Evolutionary conservation across 805 yeast genomes (phyloP).

Genomic region (Cephaloascus fragrans): DNA sequence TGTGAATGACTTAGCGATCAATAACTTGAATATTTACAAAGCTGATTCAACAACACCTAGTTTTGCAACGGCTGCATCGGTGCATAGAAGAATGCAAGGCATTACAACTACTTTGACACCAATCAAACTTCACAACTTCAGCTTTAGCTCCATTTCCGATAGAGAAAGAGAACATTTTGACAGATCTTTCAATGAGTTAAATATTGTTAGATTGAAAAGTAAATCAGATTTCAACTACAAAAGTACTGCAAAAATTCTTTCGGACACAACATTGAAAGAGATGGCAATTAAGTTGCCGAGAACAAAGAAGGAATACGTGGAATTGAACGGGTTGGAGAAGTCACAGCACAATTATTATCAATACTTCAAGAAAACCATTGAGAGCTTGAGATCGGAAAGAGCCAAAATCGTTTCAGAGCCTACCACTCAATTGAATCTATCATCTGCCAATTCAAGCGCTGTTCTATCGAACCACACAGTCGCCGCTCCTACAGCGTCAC

Average conservation of each 20-base stretch:
- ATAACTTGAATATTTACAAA: slow-evolving; percentile 2
- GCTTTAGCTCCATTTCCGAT: slow-evolving; percentile 8
- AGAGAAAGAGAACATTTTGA: slow-evolving; percentile 14
- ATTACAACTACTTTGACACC: slow-evolving; percentile 10
- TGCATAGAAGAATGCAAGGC: slow-evolving; percentile 11
- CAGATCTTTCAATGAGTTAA: slow-evolving; percentile 22
- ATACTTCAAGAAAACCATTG: slow-evolving; percentile 27
- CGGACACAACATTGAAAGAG: slow-evolving; percentile 32
- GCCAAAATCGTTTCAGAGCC: slow-evolving; percentile 4
- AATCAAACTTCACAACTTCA: slow-evolving; percentile 12
- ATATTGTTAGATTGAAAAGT: slow-evolving; percentile 29
- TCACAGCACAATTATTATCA: slow-evolving; percentile 21
- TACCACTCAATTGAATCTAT: not conserved
- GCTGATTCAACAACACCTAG: slow-evolving; percentile 8
- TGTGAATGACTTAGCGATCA: not conserved
- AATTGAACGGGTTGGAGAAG: slow-evolving; percentile 23
- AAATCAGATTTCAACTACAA: slow-evolving; percentile 28
- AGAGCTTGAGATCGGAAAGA: slow-evolving; percentile 19
- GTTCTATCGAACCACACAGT: not conserved
- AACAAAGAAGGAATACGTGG: slow-evolving; percentile 33
- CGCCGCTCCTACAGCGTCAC: not conserved
- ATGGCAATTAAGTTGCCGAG: slow-evolving; percentile 49
- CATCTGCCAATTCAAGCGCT: not conserved
- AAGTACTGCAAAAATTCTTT: slow-evolving; percentile 11
- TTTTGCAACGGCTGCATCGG: slow-evolving; percentile 8